Base-by-base conservation (phyloP, 108 stramenopile species). In the Nitzschia inconspicua region DNA sequence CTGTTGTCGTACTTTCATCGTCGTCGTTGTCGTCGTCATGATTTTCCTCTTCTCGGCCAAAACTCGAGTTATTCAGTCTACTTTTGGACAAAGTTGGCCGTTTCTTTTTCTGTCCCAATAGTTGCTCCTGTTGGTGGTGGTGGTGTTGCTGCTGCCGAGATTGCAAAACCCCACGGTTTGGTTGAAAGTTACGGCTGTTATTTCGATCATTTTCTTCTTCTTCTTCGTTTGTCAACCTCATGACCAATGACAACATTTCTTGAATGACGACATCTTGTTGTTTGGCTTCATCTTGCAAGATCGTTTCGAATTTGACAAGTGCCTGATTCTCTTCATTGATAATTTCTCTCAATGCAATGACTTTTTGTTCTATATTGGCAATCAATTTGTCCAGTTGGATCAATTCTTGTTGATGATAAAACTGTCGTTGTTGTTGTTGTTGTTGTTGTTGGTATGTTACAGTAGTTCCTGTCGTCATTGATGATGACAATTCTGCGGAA, bases 241-340 rank as follows among this genome's bases (percentile, higher is more conserved):
- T 35, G 18, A 52, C 41, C 22, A 51, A 46, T 3, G 29, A 29
- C 25, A 68, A 10, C 30, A 75, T 43, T 30, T 54, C 18, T 8
- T 48, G 11, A 0, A 79, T 30, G 10, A 66, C n/a, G 8, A 27
- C 28, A 8, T 43, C 42, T 56, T 73, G 72, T 20, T 50, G 59
- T 4, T 63, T 6, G 14, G 73, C 69, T 39, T 55, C 63, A 7
- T 60, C 46, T 35, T 50, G 42, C n/a, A 70, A 44, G 14, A 32
- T 57, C 25, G 54, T 71, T 61, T 75, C 69, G 46, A 79, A 61
- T n/a, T 71, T 60, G 1, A n/a, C 44, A 20, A 65, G 22, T 19
- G 73, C 59, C 13, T 27, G 16, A 16, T 57, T 49, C 25, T 75
- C 74, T 43, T 75, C 74, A 7, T 34, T 47, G 7, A 75, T 55